Conservation (phyloP, 495 filamentous ascomycete species). For the Penicillium riverlandense region DNA sequence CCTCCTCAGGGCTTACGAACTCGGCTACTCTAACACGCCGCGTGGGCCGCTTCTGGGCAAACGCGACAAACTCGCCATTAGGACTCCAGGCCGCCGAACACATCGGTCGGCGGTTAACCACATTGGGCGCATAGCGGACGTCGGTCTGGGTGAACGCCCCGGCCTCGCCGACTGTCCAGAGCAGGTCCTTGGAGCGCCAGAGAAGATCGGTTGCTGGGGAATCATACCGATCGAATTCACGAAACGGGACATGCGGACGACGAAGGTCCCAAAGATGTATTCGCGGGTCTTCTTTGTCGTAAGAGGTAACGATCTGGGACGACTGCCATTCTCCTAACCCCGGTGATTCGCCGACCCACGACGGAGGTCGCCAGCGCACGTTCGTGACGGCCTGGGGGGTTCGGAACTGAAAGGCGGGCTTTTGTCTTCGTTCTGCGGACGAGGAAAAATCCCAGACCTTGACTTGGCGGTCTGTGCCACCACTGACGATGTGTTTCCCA, state of each 20-base stretch:
- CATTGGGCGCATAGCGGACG: slow-evolving; percentile 69
- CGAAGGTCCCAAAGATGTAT: slow-evolving; percentile 93
- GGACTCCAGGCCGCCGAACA: slow-evolving; percentile 42
- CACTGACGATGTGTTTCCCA: slow-evolving; percentile 81
- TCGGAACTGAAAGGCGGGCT: slow-evolving; percentile 54
- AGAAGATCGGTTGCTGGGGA: slow-evolving; percentile 66
- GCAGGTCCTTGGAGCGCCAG: slow-evolving; percentile 83
- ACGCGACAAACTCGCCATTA: slow-evolving; percentile 38
- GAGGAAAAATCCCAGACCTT: slow-evolving; percentile 88
- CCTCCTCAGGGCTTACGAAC: slow-evolving; percentile 24
- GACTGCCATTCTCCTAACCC: slow-evolving; percentile 59
- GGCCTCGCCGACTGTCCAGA: slow-evolving; percentile 86
- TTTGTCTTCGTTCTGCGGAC: slow-evolving; percentile 72
- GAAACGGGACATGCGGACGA: slow-evolving; percentile 75
- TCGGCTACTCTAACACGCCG: slow-evolving; percentile 32
- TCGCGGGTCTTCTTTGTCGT: slow-evolving; percentile 56
- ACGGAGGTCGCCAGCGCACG: slow-evolving; percentile 80
- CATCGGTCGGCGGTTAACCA: slow-evolving; percentile 53
- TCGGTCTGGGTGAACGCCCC: slow-evolving; percentile 85
- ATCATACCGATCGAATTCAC: slow-evolving; percentile 73
- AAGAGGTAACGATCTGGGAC: slow-evolving; percentile 61
- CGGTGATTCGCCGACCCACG: slow-evolving; percentile 60
- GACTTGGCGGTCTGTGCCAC: slow-evolving; percentile 73
- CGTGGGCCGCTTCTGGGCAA: slow-evolving; percentile 39
- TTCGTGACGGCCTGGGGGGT: slow-evolving; percentile 63